phyloP scores from a whole-genome alignment of 805 yeast genomes.

The Candida arabinofermentans region DNA sequence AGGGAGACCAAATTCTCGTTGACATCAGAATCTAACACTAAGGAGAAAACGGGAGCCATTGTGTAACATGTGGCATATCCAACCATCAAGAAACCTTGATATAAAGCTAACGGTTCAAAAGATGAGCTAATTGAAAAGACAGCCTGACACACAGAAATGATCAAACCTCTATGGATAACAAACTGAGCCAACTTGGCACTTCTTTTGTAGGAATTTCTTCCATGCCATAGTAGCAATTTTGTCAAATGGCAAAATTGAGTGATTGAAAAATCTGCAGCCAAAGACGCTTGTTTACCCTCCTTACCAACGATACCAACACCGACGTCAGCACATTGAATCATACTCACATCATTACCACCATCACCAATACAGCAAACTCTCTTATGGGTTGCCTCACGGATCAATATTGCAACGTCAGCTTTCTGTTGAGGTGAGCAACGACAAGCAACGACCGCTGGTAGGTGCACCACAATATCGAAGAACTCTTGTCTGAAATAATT shows the following conservation, averaged over 20 bases:
- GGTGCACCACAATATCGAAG: constrained; percentile 65
- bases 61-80: constrained; percentile 97
- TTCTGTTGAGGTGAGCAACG: constrained; percentile 98
- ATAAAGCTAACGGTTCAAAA: constrained; percentile 91
- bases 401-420: constrained; percentile 86
- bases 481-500: constrained; percentile 65
- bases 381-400: constrained; percentile 74
- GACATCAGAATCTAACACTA: constrained; percentile 88
- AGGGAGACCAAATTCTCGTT: constrained; percentile 82
- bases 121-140: constrained; percentile 81
- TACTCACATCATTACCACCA: constrained; percentile 98
- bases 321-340: constrained; percentile 98
- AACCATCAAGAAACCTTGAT: constrained; percentile 97
- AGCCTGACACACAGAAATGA: constrained; percentile 93
- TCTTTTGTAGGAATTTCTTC: constrained; percentile 93
- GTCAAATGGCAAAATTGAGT: constrained; percentile 88
- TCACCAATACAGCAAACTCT: constrained; percentile 98
- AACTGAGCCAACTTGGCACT: constrained; percentile 94
- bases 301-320: constrained; percentile 99
- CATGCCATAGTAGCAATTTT: constrained; percentile 92
- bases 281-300: constrained; percentile 95
- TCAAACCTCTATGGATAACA: constrained; percentile 92
- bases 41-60: constrained; percentile 95
- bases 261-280: constrained; percentile 95
- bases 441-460: constrained; percentile 97